These are phyloP conservation scores for Candida montana DNA, from an alignment of 805 yeast genomes.

Conservation along the genomic window DNA sequence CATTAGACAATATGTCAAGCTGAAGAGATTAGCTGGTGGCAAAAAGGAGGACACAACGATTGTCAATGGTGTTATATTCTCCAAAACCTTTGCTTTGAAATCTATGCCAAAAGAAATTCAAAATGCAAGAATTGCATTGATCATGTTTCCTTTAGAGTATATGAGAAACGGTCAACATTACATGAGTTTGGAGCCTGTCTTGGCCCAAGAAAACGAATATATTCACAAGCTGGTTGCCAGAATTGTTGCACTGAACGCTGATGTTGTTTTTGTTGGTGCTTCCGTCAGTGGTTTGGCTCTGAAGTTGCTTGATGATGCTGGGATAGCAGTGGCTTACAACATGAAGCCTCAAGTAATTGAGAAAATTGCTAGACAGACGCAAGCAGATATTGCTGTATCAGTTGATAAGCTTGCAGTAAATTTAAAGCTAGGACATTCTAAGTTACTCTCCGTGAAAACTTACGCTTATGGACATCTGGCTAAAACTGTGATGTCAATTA, in stretches of 20 bases:
- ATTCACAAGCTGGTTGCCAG: constrained; percentile 76
- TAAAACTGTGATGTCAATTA: constrained; percentile 72
- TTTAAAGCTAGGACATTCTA: constrained; percentile 73
- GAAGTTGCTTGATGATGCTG: constrained; percentile 61
- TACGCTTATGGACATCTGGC: constrained; percentile 50
- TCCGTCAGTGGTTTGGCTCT: constrained; percentile 80
- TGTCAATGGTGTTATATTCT: constrained; percentile 77
- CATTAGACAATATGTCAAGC: constrained; percentile 80
- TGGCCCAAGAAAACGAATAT: constrained; percentile 85
- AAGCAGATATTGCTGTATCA: constrained; percentile 79
- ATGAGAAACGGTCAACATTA: constrained; percentile 71
- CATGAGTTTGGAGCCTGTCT: constrained; percentile 74
- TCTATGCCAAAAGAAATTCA: constrained; percentile 61
- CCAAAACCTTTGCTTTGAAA: constrained; percentile 76
- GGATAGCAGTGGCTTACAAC: constrained; percentile 75
- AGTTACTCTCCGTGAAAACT: constrained; percentile 61
- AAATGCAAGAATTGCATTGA: constrained; percentile 71
- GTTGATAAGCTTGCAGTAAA: constrained; percentile 75
- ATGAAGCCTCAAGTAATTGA: constrained; percentile 79
- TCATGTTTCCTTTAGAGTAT: constrained; percentile 88
- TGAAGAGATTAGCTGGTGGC: constrained; percentile 82
- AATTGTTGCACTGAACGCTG: constrained; percentile 71
- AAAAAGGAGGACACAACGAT: constrained; percentile 50
- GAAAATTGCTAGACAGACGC: constrained; percentile 70
- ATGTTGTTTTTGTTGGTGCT: constrained; percentile 70